Evolutionary conservation across 2,329 filamentous ascomycete genomes (phyloP), one percentile per base, ranked within the genome.

Genomic region (Volutella citrinella): DNA sequence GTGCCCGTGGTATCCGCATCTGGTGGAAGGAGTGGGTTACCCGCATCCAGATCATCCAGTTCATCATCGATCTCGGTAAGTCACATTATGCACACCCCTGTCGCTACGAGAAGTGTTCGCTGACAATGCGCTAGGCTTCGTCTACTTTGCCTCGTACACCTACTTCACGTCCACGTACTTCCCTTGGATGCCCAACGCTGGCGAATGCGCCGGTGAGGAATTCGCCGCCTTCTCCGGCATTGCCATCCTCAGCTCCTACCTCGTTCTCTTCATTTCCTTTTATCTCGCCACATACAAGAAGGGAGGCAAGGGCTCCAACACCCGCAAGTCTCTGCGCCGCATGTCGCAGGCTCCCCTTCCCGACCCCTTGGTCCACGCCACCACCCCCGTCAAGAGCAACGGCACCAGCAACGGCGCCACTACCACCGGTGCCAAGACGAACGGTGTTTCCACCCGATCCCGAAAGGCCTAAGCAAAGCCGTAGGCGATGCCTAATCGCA

Each of bases 21-120:
- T 96, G 90, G 90, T 97, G 91, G 91, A 97, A 97, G 84, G 88
- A 96, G 71, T 97, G 91, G 84, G 94, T 97, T 62, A 97, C 91
- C 54, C 87, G 90, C 60, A 84, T 96, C 59, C 91, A 97, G 70
- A 97, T 97, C 66, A 80, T 87, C 56, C 91, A 97, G 65, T 97
- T 97, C 70, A 78, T 97, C 63, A 91, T 97, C 64, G 91, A 96
- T 67, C 84, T 97, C 43, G 89, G 87, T 90, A 79, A 59, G 83
- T 66, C 8, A 20, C 22, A n/a, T n/a, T n/a, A n/a, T n/a, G n/a
- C n/a, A n/a, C n/a, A n/a, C n/a, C n/a, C n/a, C n/a, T n/a, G n/a
- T n/a, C n/a, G n/a, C n/a, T n/a, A n/a, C 11, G 3, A 14, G 18
- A 7, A 23, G 13, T 9, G 7, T 13, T 42, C 36, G 42, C 42